Percentiles rank a stretch among this genome's conserved stretches.
phyloP scores from a whole-genome alignment of 805 yeast genomes.

The Saccharomycopsis microspora region DNA sequence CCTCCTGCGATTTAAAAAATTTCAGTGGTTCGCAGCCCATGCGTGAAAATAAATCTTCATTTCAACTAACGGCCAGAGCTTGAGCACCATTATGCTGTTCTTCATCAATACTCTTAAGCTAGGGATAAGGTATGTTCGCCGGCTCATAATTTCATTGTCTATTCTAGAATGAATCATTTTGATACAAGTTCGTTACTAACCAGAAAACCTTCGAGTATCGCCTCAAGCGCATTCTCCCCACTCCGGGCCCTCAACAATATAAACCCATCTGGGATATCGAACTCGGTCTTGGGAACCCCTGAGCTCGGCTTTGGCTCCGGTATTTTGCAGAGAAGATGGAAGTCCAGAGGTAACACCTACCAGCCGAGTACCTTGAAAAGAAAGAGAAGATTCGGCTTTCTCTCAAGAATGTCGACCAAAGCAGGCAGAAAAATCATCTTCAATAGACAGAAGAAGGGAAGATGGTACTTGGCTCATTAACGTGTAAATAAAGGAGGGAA shows the following conservation, averaged over 20 bases:
- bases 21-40: too few species aligned
- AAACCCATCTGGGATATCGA: neutral
- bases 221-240: conserved; percentile 5
- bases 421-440: conserved; percentile 70
- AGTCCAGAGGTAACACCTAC: conserved; percentile 86
- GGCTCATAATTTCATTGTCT: too few species aligned
- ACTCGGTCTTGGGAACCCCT: conserved; percentile 1
- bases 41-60: too few species aligned
- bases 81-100: too few species aligned
- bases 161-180: too few species aligned
- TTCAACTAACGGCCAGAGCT: too few species aligned
- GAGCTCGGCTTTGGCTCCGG: conserved; percentile 16
- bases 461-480: conserved; percentile 86
- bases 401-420: conserved; percentile 67
- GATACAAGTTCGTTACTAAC: too few species aligned
- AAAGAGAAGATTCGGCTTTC: conserved; percentile 82
- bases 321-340: conserved; percentile 54
- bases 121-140: too few species aligned
- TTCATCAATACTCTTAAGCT: too few species aligned
- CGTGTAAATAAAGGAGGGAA: neutral
- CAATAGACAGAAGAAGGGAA: conserved; percentile 76
- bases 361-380: conserved; percentile 89
- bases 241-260: neutral
- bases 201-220: neutral
- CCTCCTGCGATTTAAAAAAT: too few species aligned